Evolutionary conservation across 2,329 filamentous ascomycete species (phyloP).

Genomic region (Diaporthe australafricana): DNA sequence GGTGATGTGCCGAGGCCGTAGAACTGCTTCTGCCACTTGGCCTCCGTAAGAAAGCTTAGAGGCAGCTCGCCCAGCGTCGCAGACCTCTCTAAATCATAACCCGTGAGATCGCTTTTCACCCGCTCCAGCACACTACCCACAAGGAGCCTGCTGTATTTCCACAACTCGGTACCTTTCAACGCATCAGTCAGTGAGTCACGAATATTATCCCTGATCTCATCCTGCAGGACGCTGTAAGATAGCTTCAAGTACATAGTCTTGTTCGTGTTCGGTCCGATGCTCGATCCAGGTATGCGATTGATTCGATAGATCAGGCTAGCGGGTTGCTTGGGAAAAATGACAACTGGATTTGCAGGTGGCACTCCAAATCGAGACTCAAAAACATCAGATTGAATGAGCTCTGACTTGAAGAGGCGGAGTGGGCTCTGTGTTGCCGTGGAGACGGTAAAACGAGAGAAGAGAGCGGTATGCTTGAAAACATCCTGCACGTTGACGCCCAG

Average conservation of each 20-base stretch:
- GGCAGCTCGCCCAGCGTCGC: constrained; percentile 64
- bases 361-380: constrained; percentile 74
- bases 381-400: constrained; percentile 76
- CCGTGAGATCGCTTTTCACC: constrained; percentile 56
- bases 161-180: constrained; percentile 54
- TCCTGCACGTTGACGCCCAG: constrained; percentile 97
- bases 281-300: constrained; percentile 59
- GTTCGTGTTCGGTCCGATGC: constrained; percentile 48
- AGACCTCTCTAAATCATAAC: constrained; percentile 67
- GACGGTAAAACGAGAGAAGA: constrained; percentile 93
- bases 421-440: constrained; percentile 83
- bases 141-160: constrained; percentile 60
- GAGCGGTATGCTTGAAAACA: constrained; percentile 83
- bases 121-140: constrained; percentile 57
- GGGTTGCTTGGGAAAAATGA: constrained; percentile 85
- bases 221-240: constrained; percentile 80
- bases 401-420: constrained; percentile 77
- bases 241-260: constrained; percentile 76
- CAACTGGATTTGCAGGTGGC: constrained; percentile 62
- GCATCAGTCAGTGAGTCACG: constrained; percentile 54
- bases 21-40: constrained; percentile 63
- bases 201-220: constrained; percentile 72
- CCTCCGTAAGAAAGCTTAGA: constrained; percentile 58
- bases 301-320: constrained; percentile 86
- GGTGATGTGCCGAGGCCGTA: constrained; percentile 57